These are phyloP conservation scores for Pilatotrama ljubarskyi DNA, from an alignment of 768 basidiomycete genomes.

Conservation along the genomic window DNA sequence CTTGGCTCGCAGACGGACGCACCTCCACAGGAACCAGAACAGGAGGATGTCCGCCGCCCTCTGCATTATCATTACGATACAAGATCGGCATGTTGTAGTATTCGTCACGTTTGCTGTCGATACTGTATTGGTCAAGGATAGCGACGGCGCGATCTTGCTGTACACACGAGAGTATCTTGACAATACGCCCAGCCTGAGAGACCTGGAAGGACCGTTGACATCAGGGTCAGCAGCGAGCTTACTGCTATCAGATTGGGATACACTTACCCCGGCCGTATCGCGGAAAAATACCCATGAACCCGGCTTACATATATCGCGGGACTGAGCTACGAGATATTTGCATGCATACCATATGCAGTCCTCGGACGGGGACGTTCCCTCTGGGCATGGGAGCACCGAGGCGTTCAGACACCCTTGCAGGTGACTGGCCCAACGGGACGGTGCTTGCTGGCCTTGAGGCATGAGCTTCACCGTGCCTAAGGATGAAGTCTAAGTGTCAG, in stretches of 20 bases:
- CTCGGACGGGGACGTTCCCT: background rate
- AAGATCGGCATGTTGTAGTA: slow-evolving; percentile 11
- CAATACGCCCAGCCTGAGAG: background rate
- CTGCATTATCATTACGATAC: background rate
- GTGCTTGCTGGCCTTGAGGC: too few relatives aligned
- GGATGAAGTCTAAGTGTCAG: too few relatives aligned
- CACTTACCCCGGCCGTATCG: background rate
- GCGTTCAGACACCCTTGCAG: background rate
- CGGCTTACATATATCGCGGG: background rate
- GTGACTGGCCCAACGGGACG: too few relatives aligned
- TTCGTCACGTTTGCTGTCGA: background rate
- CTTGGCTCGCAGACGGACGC: too few relatives aligned
- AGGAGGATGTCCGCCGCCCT: background rate
- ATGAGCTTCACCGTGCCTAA: too few relatives aligned
- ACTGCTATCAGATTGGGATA: too few relatives aligned
- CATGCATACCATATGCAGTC: background rate
- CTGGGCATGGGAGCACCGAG: background rate
- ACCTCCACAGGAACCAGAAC: background rate
- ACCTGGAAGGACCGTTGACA: too few relatives aligned
- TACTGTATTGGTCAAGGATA: background rate
- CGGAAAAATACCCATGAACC: slow-evolving; percentile 12
- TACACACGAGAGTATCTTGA: background rate
- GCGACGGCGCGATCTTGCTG: background rate
- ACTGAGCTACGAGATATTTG: background rate
- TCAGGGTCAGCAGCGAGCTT: too few relatives aligned